Evolutionary conservation across 192 early-diverging fungal genomes (phyloP), one percentile per base, ranked within the genome.

Genomic region (Chytriomyces sp.): DNA sequence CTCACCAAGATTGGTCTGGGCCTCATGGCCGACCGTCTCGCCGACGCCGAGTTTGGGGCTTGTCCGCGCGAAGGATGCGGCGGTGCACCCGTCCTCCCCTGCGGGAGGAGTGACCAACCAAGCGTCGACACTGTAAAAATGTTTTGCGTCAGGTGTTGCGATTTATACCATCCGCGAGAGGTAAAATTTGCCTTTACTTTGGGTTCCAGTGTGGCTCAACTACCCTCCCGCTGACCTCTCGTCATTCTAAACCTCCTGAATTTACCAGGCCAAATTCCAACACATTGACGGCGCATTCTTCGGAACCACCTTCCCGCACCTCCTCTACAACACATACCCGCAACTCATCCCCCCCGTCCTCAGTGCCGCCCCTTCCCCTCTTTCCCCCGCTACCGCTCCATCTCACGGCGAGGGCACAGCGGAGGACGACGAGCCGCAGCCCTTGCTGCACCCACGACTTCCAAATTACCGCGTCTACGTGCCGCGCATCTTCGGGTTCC

Each of bases 221-320:
- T 14, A 26, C n/a, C 17, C 7, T 0, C 17, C 0, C 58, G 31
- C 58, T 36, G 37, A 14, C 6, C 54, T 28, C 7, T 56, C 25
- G 2, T 8, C 30, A n/a, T 70, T 7, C 22, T 22, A 0, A 19
- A 34, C 17, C 19, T 54, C 28, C 2, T 53, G 19, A n/a, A 62
- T 72, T 59, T 25, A 30, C 36, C 65, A 80, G 77, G 62, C 74
- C 8, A 82, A 80, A 76, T 77, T 72, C 66, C 81, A 81, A 62
- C 64, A 75, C 41, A 64, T 85, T 31, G 77, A 82, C 71, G 94
- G 98, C 59, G 93, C 95, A 37, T 92, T 89, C 77, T 99, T 99
- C 85, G 96, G 96, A 36, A 93, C 98, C 19, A 95, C 95, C 3
- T 96, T 99, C 77, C 91, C 95, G 8, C 91, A 95, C 75, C 80